Evolutionary conservation across 371 early-diverging fungal genomes (phyloP), one percentile per base, ranked within the genome.

Genomic region (Capillidium heterosporum): DNA sequence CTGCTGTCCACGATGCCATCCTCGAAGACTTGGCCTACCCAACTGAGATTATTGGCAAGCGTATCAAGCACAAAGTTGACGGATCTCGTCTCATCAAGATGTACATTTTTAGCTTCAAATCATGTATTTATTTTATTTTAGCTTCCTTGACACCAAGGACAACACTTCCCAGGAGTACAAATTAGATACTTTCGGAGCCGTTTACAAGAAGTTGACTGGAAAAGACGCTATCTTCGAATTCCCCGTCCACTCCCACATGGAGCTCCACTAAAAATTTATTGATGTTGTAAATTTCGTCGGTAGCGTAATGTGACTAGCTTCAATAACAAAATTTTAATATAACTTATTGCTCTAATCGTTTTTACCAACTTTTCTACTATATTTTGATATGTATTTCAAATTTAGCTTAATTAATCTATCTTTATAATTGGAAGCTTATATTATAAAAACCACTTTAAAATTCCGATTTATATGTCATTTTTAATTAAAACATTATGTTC

Each of bases 171-270:
- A 94, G 59, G 94, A 95, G 74, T 89, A 91, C 87, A 95, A 95
- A 84, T 81, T 95, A 57, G 93, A 94, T 75, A 90, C 94, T 57
- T 92, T 95, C 82, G 75, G 87, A 58, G 80, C 89, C 59, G 88
- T 91, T 59, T 95, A 95, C 90, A 82, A 82, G 74, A 84, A 84
- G 71, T 71, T 94, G 59, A 94, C 95, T 61, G 91, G 93, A 69
- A 95, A 95, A 83, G 92, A 91, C 60, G 94, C 95, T 67, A 80
- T 78, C 64, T 95, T 95, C 69, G 94, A 93, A 77, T 95, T 95
- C 89, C 85, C 83, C 64, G 78, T 74, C 60, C 66, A 68, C 32
- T 49, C 50, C 32, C 24, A 13, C 32, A 24, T 49, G 50, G 50
- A 49, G 29, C 50, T 49, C 50, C 21, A 26, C 29, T 49, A 49